These are phyloP conservation scores for Eucalyptus tenuipes DNA, from an alignment of 345 rosid genomes.

Conservation along the genomic window DNA sequence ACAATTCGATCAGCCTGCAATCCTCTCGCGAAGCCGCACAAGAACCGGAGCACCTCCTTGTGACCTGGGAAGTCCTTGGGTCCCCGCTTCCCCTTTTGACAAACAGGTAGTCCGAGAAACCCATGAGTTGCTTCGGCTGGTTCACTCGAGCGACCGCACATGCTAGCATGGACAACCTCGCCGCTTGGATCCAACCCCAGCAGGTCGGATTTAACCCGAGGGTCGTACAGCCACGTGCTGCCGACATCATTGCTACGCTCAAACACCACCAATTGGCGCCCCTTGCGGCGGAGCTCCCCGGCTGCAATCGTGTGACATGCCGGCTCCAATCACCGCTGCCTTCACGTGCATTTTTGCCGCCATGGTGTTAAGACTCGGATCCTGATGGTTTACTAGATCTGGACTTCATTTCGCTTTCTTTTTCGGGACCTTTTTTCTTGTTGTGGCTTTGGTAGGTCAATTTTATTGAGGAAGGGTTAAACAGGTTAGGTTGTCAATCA, in stretches of 20 bases:
- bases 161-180: too few species aligned
- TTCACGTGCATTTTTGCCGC: background rate
- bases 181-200: background rate
- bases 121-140: background rate
- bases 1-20: background rate
- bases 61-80: background rate
- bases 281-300: background rate
- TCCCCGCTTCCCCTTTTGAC: background rate
- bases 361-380: background rate
- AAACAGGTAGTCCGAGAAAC: too few species aligned
- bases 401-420: background rate
- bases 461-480: background rate
- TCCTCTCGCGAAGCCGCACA: background rate
- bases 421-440: background rate
- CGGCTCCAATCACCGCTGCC: background rate
- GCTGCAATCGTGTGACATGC: background rate
- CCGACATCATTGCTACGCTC: background rate
- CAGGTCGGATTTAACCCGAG: background rate
- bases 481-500: background rate
- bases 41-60: background rate
- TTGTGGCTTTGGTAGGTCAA: background rate
- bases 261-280: background rate
- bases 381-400: background rate
- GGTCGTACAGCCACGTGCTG: background rate
- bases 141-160: background rate